Evolutionary conservation across 1,139 yeast species (phyloP).

Genomic region (Nakaseomyces nivariensis): DNA sequence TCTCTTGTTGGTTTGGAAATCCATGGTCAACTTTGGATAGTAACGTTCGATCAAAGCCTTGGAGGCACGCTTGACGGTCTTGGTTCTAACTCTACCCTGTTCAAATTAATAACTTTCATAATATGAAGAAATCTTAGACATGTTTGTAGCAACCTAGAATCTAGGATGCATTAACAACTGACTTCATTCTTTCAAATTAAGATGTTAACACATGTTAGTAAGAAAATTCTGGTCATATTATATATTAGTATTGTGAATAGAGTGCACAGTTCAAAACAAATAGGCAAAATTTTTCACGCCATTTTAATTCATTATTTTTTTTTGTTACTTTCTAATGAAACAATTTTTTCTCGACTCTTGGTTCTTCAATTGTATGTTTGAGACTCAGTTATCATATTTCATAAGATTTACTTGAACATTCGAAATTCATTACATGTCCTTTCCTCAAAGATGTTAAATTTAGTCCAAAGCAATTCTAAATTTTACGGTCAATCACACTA

Average conservation of each 20-base stretch:
- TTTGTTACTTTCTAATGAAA: no score
- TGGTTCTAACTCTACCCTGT: constrained; percentile 98
- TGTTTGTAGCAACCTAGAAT: background rate
- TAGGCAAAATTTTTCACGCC: no score
- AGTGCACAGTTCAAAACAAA: no score
- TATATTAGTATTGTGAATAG: background rate
- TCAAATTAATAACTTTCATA: constrained; percentile 4
- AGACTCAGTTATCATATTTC: no score
- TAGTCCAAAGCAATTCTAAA: no score
- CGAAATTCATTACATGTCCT: no score
- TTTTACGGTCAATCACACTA: no score
- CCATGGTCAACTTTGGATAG: constrained; percentile 99
- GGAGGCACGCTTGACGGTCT: constrained; percentile 99
- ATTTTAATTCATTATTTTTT: no score
- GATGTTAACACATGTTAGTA: background rate
- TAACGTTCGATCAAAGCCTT: constrained; percentile 99
- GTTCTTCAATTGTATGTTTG: no score
- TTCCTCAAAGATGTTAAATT: no score
- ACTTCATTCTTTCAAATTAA: constrained; percentile 1
- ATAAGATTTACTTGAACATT: no score
- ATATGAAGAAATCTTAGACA: background rate
- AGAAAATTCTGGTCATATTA: background rate
- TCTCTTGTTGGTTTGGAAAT: constrained; percentile 99
- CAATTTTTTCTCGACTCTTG: no score
- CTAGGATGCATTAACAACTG: background rate